phyloP scores from a whole-genome alignment of 139 green algal genomes.

The Volvox reticuliferus region DNA sequence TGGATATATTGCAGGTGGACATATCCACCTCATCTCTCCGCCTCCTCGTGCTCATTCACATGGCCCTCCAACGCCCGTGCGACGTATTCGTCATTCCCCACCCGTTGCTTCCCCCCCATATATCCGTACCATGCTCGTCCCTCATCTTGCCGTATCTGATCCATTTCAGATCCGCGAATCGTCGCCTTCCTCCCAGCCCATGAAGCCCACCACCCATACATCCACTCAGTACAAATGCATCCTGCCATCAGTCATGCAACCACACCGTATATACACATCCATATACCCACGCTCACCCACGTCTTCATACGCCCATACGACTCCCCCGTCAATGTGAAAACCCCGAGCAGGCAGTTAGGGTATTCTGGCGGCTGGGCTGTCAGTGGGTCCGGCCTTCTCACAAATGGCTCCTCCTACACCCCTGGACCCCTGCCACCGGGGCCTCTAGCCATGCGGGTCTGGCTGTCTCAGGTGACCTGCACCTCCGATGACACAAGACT shows the following conservation, averaged over 20 bases:
- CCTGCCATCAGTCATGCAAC: neutral
- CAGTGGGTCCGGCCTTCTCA: neutral
- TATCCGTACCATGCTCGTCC: neutral
- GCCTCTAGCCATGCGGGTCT: neutral
- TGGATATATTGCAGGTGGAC: too few species aligned
- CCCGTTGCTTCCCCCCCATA: too few species aligned
- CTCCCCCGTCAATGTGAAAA: too few species aligned
- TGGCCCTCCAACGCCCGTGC: too few species aligned
- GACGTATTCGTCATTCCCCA: too few species aligned
- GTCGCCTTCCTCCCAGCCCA: neutral
- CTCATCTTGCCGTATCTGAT: too few species aligned
- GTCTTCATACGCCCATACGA: too few species aligned
- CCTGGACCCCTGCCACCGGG: neutral
- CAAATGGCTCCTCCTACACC: neutral
- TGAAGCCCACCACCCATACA: neutral
- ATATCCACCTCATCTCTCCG: too few species aligned
- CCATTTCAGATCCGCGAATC: neutral
- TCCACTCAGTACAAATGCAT: too few species aligned
- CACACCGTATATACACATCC: too few species aligned
- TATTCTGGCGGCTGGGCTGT: neutral
- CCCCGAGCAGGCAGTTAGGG: constrained; percentile 20
- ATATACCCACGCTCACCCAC: neutral
- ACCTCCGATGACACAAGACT: neutral
- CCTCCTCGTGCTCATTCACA: too few species aligned
- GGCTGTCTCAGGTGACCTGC: neutral